These are phyloP conservation scores for Kuraishia piskuri DNA, from an alignment of 805 yeast species.

Conservation along the genomic window DNA sequence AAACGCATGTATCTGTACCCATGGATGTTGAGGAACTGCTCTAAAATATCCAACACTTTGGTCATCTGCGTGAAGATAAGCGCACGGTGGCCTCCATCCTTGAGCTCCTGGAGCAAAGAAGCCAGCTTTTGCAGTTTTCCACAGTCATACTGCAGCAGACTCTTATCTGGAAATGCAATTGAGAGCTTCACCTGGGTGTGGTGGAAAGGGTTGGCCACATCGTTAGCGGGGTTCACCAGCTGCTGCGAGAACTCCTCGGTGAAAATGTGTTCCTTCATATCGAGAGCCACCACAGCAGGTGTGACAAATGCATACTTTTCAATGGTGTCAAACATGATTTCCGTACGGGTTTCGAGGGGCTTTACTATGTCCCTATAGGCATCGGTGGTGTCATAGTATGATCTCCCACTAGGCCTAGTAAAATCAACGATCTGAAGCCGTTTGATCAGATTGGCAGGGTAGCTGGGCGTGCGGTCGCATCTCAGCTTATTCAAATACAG, in stretches of 20 bases:
- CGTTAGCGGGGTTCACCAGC: slow-evolving; percentile 19
- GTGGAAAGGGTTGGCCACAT: slow-evolving; percentile 51
- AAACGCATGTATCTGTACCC: slow-evolving; percentile 91
- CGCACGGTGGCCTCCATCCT: slow-evolving; percentile 86
- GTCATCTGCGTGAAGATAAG: slow-evolving; percentile 98
- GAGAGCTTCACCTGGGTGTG: slow-evolving; percentile 78
- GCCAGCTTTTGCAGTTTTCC: slow-evolving; percentile 92
- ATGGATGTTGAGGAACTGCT: slow-evolving; percentile 86
- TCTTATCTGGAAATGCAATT: slow-evolving; percentile 94
- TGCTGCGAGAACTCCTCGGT: slow-evolving; percentile 26
- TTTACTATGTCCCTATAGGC: slow-evolving; percentile 26
- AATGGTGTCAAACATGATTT: slow-evolving; percentile 38
- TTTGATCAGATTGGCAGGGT: slow-evolving; percentile 50
- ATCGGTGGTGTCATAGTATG: slow-evolving; percentile 9
- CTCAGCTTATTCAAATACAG: slow-evolving; percentile 58
- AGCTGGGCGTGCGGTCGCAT: slow-evolving; percentile 57
- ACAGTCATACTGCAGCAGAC: slow-evolving; percentile 88
- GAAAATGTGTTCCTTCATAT: slow-evolving; percentile 48
- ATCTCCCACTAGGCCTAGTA: slow-evolving; percentile 9
- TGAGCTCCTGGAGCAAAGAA: slow-evolving; percentile 60
- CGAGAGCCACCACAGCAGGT: slow-evolving; percentile 75
- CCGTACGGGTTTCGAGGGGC: slow-evolving; percentile 31
- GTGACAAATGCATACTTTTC: slow-evolving; percentile 82
- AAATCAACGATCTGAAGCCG: slow-evolving; percentile 27
- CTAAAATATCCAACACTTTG: slow-evolving; percentile 85